Conservation (phyloP, 202 grass and related monocot genomes). For the Schoenoplectus triqueter region DNA sequence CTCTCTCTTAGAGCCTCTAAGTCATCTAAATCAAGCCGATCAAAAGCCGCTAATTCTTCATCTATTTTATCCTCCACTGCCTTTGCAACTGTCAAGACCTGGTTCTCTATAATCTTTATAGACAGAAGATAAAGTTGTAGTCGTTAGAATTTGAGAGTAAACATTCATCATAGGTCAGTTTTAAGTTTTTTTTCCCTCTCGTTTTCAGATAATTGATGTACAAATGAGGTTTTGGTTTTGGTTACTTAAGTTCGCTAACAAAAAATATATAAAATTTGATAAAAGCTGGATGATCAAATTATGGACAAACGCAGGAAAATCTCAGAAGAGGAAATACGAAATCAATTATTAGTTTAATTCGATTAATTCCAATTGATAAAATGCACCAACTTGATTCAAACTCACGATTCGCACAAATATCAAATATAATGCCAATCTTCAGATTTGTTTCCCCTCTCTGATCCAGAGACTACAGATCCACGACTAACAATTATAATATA, state of each 20-base stretch:
- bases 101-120: conserved; percentile 80
- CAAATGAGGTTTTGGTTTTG: not conserved
- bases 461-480: not conserved
- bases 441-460: not conserved
- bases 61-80: conserved; percentile 93
- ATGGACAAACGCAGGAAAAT: not conserved
- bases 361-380: not conserved
- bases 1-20: conserved; percentile 77
- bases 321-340: not conserved
- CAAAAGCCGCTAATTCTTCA: conserved; percentile 77
- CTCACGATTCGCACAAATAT: not conserved
- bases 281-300: conserved; percentile 17
- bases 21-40: conserved; percentile 76
- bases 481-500: not conserved
- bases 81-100: conserved; percentile 71
- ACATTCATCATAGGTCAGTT: not conserved
- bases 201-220: not conserved
- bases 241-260: not conserved
- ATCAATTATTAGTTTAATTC: not conserved
- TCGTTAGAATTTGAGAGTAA: not conserved
- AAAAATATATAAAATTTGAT: not conserved
- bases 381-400: not conserved
- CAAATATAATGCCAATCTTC: not conserved
- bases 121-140: not conserved
- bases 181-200: not conserved